Conservation (phyloP, 1,284 basidiomycete genomes). For the Omphalotus olearius region DNA sequence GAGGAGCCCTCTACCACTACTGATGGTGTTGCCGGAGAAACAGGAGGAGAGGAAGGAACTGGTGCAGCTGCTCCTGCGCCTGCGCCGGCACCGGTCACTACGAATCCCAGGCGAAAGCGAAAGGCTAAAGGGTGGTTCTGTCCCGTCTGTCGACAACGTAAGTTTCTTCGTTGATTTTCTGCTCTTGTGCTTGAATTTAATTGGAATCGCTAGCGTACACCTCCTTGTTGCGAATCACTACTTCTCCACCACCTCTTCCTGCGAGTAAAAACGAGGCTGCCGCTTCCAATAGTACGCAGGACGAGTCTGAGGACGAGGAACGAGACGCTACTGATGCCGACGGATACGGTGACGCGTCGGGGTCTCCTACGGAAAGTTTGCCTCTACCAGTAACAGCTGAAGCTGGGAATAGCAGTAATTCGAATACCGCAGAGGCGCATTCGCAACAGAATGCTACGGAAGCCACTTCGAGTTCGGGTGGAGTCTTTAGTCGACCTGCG, state of each 20-base stretch:
- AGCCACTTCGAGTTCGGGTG: neutral
- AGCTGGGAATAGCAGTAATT: neutral
- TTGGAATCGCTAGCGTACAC: slow-evolving; percentile 8
- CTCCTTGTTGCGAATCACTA: slow-evolving; percentile 9
- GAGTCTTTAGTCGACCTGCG: slow-evolving; percentile 1
- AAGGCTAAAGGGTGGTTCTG: slow-evolving; percentile 95
- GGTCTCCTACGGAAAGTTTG: neutral
- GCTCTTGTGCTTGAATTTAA: neutral
- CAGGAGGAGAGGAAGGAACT: slow-evolving; percentile 11
- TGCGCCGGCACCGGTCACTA: slow-evolving; percentile 19
- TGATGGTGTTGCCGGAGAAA: slow-evolving; percentile 19
- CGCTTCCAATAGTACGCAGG: neutral
- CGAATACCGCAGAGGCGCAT: neutral
- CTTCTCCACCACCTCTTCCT: slow-evolving; percentile 1
- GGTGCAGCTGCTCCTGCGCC: slow-evolving; percentile 14
- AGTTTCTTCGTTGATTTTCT: slow-evolving; percentile 22
- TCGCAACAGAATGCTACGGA: neutral
- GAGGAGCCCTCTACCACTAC: slow-evolving; percentile 26
- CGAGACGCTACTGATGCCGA: neutral
- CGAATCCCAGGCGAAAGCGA: slow-evolving; percentile 65
- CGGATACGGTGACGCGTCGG: neutral
- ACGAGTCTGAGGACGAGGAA: slow-evolving; percentile 7
- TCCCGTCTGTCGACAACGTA: slow-evolving; percentile 87
- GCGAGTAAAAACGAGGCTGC: slow-evolving; percentile 1
- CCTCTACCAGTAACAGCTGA: slow-evolving; percentile 9